Evolutionary conservation across 179 eudicot species (phyloP), one percentile per base, ranked within the genome.

Genomic region (Heliamphora pulchella): DNA sequence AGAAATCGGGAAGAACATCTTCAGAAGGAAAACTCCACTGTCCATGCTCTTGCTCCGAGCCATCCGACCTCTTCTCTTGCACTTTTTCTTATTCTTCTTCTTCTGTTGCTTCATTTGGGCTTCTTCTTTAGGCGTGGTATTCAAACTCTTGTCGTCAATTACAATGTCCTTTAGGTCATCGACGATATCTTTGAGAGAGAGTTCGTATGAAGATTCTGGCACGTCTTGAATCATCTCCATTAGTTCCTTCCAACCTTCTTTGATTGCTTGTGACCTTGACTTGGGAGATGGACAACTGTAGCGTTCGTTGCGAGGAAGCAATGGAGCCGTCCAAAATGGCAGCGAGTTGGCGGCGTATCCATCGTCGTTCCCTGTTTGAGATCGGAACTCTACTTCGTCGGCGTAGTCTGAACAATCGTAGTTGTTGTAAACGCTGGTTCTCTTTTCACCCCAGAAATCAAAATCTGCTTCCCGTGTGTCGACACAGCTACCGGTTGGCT

Each of bases 151-250:
- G 3, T 73, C 71, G 1, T 47, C 76, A 22, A 17, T 20, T 18
- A 17, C 31, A 20, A 17, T 17, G 11, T 63, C 65, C 8, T 75
- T 72, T 41, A 77, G 76, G 31, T 71, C 78, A 54, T 68, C 81
- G 2, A 81, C 86, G 4, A 85, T 83, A 75, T 82, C 87, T 81
- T 83, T 83, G 1, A 83, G 53, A 1, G 88, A 83, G 59, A 83
- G 80, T 57, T 83, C 86, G 44, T 78, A 81, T 4, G 82, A 81
- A n/a, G 85, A 80, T 51, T 85, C 87, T 0, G 87, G 85, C 80
- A 83, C 50, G 67, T 71, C 50, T 72, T 78, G 48, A 43, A 85
- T 65, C 85, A 83, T 80, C 57, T 83, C 78, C 82, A 68, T 78
- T 4, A 85, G 78, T 55, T 80, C 65, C 69, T 44, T 78, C 63